These are phyloP conservation scores for Akanthomyces lecanii DNA, from an alignment of 2,329 filamentous ascomycete genomes.

Conservation along the genomic window DNA sequence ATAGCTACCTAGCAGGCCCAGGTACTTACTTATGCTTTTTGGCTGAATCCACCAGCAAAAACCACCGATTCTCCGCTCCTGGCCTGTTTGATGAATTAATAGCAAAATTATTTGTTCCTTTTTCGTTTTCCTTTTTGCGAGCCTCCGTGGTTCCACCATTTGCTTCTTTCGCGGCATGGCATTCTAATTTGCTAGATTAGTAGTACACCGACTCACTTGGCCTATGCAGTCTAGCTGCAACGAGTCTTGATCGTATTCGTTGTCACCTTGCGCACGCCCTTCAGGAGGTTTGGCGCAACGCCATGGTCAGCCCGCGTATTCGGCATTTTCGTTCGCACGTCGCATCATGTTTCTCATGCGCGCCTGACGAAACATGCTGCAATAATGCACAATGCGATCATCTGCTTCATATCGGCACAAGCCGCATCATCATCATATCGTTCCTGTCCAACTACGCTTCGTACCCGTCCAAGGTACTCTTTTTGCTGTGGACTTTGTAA, in stretches of 20 bases:
- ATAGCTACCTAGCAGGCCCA: no score
- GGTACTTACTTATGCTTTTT: neutral
- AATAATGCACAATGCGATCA: neutral
- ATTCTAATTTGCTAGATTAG: neutral
- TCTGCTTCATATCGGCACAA: neutral
- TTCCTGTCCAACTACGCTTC: neutral
- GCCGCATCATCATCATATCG: neutral
- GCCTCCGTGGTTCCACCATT: neutral
- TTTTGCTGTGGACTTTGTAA: neutral
- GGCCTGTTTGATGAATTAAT: neutral
- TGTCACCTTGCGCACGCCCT: neutral
- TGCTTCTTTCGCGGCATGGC: neutral
- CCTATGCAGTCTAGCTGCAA: no score
- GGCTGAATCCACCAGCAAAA: neutral
- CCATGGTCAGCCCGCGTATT: slow-evolving; percentile 4
- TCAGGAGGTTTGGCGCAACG: neutral
- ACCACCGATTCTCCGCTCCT: neutral
- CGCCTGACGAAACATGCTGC: no score
- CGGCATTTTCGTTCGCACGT: neutral
- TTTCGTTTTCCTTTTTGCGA: neutral
- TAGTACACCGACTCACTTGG: no score
- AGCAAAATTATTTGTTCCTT: neutral
- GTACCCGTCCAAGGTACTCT: no score
- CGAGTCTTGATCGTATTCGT: slow-evolving; percentile 1
- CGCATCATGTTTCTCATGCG: neutral